phyloP scores from a whole-genome alignment of 495 filamentous ascomycete species.

The Penicillium lividum region DNA sequence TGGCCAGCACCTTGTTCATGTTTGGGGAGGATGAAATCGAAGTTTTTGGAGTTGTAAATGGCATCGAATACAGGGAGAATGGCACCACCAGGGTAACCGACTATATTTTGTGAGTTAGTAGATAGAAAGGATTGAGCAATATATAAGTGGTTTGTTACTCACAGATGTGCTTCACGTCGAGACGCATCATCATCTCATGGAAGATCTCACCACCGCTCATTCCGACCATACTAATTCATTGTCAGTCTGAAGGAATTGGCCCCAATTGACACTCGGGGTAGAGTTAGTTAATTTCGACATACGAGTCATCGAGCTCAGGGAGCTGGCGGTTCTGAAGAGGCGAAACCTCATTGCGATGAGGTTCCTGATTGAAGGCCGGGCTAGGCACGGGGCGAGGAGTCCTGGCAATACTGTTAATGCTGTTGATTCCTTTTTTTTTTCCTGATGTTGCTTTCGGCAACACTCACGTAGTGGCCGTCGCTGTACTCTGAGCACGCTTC shows the following conservation, averaged over 20 bases:
- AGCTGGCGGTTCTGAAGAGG: slow-evolving; percentile 62
- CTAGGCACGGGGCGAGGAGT: slow-evolving; percentile 60
- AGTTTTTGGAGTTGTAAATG: slow-evolving; percentile 62
- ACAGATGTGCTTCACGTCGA: slow-evolving; percentile 90
- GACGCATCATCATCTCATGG: slow-evolving; percentile 98
- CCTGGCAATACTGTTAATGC: slow-evolving; percentile 19
- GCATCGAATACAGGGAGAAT: slow-evolving; percentile 60
- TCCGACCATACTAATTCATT: slow-evolving; percentile 74
- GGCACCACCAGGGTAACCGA: slow-evolving; percentile 45
- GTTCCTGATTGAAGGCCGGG: slow-evolving; percentile 69
- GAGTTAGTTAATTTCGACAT: slow-evolving; percentile 22
- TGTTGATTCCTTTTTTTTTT: background rate
- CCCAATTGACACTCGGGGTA: background rate
- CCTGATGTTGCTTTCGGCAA: background rate
- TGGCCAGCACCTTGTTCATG: slow-evolving; percentile 68
- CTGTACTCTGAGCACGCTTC: slow-evolving; percentile 54
- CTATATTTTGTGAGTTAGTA: slow-evolving; percentile 12
- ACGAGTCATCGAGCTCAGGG: slow-evolving; percentile 73
- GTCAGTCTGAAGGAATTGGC: slow-evolving; percentile 7
- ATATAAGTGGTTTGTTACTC: slow-evolving; percentile 40
- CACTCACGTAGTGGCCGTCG: slow-evolving; percentile 48
- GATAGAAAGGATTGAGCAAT: background rate
- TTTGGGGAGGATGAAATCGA: slow-evolving; percentile 62
- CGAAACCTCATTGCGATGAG: slow-evolving; percentile 63
- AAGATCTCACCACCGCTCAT: slow-evolving; percentile 96